These are phyloP conservation scores for Penicillium riverlandense DNA, from an alignment of 495 filamentous ascomycete genomes.

Conservation along the genomic window DNA sequence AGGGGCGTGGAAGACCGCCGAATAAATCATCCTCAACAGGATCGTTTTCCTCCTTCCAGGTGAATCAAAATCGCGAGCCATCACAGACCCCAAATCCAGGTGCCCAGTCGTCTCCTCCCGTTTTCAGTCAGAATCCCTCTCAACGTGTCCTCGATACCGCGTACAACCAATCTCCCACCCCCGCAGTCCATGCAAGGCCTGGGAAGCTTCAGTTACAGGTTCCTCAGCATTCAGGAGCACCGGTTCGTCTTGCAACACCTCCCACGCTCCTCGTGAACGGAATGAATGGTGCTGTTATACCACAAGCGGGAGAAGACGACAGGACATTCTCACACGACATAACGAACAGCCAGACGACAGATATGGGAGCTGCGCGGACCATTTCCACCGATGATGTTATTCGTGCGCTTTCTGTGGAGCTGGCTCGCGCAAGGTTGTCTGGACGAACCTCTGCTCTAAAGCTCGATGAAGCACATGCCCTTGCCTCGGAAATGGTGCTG, in stretches of 20 bases:
- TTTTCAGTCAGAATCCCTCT: conserved; percentile 18
- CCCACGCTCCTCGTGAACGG: conserved; percentile 66
- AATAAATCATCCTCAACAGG: conserved; percentile 67
- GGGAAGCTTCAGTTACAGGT: conserved; percentile 72
- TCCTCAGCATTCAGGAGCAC: conserved; percentile 63
- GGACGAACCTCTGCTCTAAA: conserved; percentile 20
- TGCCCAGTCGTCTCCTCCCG: conserved; percentile 21
- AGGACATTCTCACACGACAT: neutral
- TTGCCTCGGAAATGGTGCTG: conserved; percentile 29
- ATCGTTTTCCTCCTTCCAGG: conserved; percentile 83
- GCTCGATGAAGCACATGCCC: conserved; percentile 22
- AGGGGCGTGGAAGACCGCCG: conserved; percentile 77
- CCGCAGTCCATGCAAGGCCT: conserved; percentile 19
- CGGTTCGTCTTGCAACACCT: conserved; percentile 73
- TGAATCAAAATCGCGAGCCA: conserved; percentile 48
- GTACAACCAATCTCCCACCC: conserved; percentile 24
- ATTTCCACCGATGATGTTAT: conserved; percentile 30
- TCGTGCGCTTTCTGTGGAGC: conserved; percentile 24
- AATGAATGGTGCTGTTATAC: conserved; percentile 23
- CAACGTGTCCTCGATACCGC: conserved; percentile 11
- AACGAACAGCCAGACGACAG: neutral
- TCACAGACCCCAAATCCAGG: conserved; percentile 20
- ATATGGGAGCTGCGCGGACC: conserved; percentile 2
- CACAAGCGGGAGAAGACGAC: neutral
- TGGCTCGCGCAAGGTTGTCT: conserved; percentile 22